These are phyloP conservation scores for sweet orange (Citrus sinensis) DNA, from an alignment of 345 rosid species.

Conservation along the genomic window DVS_A1.0 CM039161.1:17133501-17134000, in stretches of 20 bases:
- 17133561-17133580: not conserved
- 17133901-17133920: no score
- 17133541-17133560: not conserved
- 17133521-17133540: constrained; percentile 12
- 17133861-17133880: no score
- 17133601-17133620: constrained; percentile 18
- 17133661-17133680: constrained; percentile 47
- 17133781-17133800: constrained; percentile 18
- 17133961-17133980: not conserved
- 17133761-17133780: constrained; percentile 46
- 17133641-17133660: constrained; percentile 22
- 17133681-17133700: constrained; percentile 37
- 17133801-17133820: constrained; percentile 7
- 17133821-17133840: not conserved
- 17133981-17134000: not conserved
- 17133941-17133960: not conserved
- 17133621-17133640: constrained; percentile 39
- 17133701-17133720: constrained; percentile 17
- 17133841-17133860: no score
- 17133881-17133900: not conserved
- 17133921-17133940: not conserved
- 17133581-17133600: not conserved
- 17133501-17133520: constrained; percentile 6
- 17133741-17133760: constrained; percentile 42
- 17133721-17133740: constrained; percentile 24